Evolutionary conservation across 2,329 filamentous ascomycete species (phyloP).

Genomic region (Taxawa tesnikishii): DNA sequence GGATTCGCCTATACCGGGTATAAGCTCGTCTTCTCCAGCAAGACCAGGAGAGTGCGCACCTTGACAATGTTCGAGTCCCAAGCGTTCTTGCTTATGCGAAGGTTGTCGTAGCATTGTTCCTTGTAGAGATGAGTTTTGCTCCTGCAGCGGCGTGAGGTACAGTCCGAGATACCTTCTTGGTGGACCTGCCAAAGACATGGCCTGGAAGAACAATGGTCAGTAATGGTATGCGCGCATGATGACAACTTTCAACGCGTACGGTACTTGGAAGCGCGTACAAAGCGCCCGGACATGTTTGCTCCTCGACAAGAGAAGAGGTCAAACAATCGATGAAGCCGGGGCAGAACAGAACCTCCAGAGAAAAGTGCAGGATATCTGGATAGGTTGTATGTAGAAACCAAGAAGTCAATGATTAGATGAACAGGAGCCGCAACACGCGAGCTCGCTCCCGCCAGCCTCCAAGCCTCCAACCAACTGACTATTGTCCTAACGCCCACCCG

Average conservation of each 20-base stretch:
- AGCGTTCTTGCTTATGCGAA: constrained; percentile 93
- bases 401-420: no score
- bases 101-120: constrained; percentile 97
- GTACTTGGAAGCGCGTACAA: constrained; percentile 64
- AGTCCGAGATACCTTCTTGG: constrained; percentile 53
- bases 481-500: no score
- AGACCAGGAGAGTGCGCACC: constrained; percentile 40
- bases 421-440: no score
- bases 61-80: constrained; percentile 99
- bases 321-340: no score
- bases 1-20: constrained; percentile 63
- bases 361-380: no score
- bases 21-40: constrained; percentile 1
- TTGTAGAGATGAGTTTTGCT: constrained; percentile 15
- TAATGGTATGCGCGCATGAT: constrained; percentile 6
- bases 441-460: no score
- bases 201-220: constrained; percentile 41
- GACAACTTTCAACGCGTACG: constrained; percentile 36
- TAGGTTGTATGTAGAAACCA: no score
- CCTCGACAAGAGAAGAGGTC: no score
- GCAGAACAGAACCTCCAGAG: no score
- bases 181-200: constrained; percentile 94
- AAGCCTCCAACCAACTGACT: no score
- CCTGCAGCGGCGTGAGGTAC: no score
- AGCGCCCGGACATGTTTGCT: constrained; percentile 65